A percentile compares a stretch with the other conserved stretches of the same genome.
Evolutionary conservation across 805 yeast species (phyloP).

Genomic region (Saccharomycopsis sp.): DNA sequence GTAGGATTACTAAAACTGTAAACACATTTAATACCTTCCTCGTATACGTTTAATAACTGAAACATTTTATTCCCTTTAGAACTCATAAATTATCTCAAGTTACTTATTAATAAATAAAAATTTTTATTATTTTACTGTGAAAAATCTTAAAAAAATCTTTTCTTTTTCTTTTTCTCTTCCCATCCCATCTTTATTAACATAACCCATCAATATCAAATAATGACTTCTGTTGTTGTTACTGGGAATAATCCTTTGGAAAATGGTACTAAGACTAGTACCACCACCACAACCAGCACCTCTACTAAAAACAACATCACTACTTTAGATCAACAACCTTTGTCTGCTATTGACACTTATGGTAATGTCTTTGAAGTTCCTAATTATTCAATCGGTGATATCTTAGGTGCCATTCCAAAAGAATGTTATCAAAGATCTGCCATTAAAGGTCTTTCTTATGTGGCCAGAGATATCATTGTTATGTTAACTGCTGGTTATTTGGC

Average conservation of each 20-base stretch:
- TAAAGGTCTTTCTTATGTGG: constrained; percentile 41
- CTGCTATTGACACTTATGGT: constrained; percentile 44
- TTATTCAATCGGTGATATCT: constrained; percentile 45
- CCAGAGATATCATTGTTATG: constrained; percentile 41
- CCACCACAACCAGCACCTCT: constrained; percentile 4
- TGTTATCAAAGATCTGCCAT: constrained; percentile 45
- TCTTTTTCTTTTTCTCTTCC: neutral
- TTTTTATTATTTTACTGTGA: too few species aligned
- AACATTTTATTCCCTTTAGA: too few species aligned
- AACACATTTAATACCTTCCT: too few species aligned
- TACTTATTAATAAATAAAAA: too few species aligned
- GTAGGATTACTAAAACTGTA: too few species aligned
- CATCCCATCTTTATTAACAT: too few species aligned
- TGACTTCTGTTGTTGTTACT: constrained; percentile 28
- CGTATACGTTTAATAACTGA: too few species aligned
- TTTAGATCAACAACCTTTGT: constrained; percentile 13
- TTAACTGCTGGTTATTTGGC: constrained; percentile 33
- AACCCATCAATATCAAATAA: too few species aligned
- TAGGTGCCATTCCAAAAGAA: constrained; percentile 48
- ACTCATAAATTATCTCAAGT: too few species aligned
- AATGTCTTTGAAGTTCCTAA: constrained; percentile 51
- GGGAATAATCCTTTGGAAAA: constrained; percentile 17
- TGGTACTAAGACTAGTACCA: neutral
- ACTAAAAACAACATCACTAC: constrained; percentile 21
- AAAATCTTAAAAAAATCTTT: too few species aligned